phyloP scores from a whole-genome alignment of 768 basidiomycete genomes.

The Lanmaoa pseudosensibilis region DNA sequence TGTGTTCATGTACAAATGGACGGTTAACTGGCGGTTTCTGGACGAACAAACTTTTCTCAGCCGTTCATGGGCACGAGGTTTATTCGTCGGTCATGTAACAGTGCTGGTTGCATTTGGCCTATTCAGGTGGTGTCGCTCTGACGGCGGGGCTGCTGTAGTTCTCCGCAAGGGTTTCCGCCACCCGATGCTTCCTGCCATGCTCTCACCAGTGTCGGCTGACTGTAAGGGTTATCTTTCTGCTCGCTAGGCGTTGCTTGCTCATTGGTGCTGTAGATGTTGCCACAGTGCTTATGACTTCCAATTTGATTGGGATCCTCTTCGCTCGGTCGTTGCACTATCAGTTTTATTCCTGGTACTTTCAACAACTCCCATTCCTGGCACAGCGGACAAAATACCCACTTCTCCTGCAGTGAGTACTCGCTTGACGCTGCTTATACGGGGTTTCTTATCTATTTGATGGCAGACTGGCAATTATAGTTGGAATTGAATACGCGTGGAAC shows the following conservation, averaged over 20 bases:
- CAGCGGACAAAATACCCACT: slow-evolving; percentile 72
- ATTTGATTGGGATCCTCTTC: slow-evolving; percentile 87
- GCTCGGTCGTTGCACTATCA: slow-evolving; percentile 97
- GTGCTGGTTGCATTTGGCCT: slow-evolving; percentile 65
- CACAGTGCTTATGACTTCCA: slow-evolving; percentile 85
- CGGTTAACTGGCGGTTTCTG: slow-evolving; percentile 95
- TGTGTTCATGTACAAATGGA: slow-evolving; percentile 93
- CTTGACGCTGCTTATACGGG: slow-evolving; percentile 1
- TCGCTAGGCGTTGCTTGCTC: slow-evolving; percentile 11
- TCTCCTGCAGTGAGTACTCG: slow-evolving; percentile 53
- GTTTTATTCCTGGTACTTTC: slow-evolving; percentile 97
- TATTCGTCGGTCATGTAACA: slow-evolving; percentile 67
- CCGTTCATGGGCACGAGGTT: slow-evolving; percentile 51
- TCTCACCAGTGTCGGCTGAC: slow-evolving; percentile 52
- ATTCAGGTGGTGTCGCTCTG: slow-evolving; percentile 70
- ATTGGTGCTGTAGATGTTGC: slow-evolving; percentile 58
- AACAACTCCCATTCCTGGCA: slow-evolving; percentile 80
- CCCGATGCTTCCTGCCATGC: slow-evolving; percentile 51
- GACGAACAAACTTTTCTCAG: slow-evolving; percentile 76
- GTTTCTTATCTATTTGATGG: background rate
- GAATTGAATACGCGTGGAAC: slow-evolving; percentile 87
- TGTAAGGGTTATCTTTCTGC: slow-evolving; percentile 47
- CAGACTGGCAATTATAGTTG: slow-evolving; percentile 60
- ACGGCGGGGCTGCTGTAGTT: slow-evolving; percentile 65
- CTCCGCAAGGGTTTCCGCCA: slow-evolving; percentile 52